phyloP scores from a whole-genome alignment of 2,329 filamentous ascomycete species.

The Lachnellula occidentalis region DNA sequence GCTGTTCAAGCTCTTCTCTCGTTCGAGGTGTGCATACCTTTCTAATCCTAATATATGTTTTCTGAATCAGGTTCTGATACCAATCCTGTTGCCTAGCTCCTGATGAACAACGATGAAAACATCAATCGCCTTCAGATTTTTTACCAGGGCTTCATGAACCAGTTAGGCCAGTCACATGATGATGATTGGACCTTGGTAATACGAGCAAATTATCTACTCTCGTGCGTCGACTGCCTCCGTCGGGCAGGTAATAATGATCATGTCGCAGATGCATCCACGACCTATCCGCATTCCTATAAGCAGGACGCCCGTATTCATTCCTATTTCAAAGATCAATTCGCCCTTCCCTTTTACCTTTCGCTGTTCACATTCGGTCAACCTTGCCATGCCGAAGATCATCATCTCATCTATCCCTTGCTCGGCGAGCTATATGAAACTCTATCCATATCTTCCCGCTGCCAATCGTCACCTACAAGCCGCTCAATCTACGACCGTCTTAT shows the following conservation, averaged over 20 bases:
- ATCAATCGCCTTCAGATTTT: not conserved
- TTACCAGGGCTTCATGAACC: not conserved
- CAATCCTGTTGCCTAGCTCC: not conserved
- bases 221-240: not conserved
- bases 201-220: not conserved
- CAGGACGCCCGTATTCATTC: not conserved
- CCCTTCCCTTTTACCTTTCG: not conserved
- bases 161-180: not conserved
- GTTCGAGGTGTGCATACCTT: not conserved
- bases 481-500: not conserved
- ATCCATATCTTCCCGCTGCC: not conserved
- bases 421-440: not conserved
- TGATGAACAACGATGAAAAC: not conserved
- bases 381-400: not conserved
- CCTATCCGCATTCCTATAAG: not conserved
- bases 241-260: not conserved
- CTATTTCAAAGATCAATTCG: not conserved
- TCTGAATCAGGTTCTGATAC: not conserved
- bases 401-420: not conserved
- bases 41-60: not conserved
- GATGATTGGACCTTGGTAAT: not conserved
- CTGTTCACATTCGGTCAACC: conserved; percentile 1
- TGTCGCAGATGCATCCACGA: not conserved
- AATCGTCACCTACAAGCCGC: not conserved
- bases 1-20: not conserved